Percentiles rank a stretch among this genome's conserved stretches.
These are phyloP conservation scores for Galerina sulciceps DNA, from an alignment of 768 basidiomycete species.

Conservation along the genomic window DNA sequence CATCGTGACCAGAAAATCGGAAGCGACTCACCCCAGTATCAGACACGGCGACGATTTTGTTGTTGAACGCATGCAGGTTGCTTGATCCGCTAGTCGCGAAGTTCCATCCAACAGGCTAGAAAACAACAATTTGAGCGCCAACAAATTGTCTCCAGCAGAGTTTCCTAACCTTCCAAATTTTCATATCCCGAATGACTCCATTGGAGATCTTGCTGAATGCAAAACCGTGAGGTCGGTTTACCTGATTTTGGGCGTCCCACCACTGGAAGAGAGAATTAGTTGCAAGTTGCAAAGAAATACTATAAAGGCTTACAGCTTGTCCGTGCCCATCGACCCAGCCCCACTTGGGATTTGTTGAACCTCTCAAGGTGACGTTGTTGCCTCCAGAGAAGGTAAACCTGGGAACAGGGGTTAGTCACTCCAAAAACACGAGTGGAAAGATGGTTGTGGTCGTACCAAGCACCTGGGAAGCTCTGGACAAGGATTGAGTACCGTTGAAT, in stretches of 20 bases:
- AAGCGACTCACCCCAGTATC: slow-evolving; percentile 35
- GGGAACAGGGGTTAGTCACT: too few relatives aligned
- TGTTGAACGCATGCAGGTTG: slow-evolving; percentile 57
- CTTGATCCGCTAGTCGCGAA: slow-evolving; percentile 54
- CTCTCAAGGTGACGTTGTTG: slow-evolving; percentile 34
- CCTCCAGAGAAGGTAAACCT: too few relatives aligned
- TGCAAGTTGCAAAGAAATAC: not conserved
- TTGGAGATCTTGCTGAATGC: slow-evolving; percentile 55
- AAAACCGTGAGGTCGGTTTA: slow-evolving; percentile 59
- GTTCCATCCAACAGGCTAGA: slow-evolving; percentile 65
- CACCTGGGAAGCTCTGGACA: slow-evolving; percentile 44
- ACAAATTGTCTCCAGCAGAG: not conserved
- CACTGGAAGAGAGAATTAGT: slow-evolving; percentile 38
- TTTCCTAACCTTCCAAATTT: slow-evolving; percentile 50
- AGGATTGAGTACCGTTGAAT: not conserved
- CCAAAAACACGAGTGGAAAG: too few relatives aligned
- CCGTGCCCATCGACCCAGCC: slow-evolving; percentile 72
- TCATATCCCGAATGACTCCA: slow-evolving; percentile 61
- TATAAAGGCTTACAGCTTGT: slow-evolving; percentile 41
- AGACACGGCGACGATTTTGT: slow-evolving; percentile 59
- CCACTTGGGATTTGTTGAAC: slow-evolving; percentile 57
- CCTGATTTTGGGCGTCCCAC: slow-evolving; percentile 58
- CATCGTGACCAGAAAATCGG: not conserved
- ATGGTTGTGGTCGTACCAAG: slow-evolving; percentile 36
- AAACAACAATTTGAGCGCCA: not conserved